These are phyloP conservation scores for Globisporangium nodosum DNA, from an alignment of 352 stramenopile genomes.

Conservation along the genomic window DNA sequence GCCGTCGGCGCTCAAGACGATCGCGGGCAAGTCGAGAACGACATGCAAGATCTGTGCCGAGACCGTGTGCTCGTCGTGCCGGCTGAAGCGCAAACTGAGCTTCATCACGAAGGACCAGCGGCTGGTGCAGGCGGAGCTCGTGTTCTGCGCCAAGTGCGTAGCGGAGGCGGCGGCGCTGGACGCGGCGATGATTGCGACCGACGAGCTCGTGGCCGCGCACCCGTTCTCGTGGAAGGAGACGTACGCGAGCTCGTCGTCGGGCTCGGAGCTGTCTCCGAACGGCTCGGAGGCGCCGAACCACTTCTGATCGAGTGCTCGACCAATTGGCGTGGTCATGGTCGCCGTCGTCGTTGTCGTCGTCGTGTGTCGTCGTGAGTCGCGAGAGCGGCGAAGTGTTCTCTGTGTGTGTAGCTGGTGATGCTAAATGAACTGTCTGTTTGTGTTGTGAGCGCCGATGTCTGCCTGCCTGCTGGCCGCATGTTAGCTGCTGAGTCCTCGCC, in stretches of 20 bases:
- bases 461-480: too few species aligned
- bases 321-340: too few species aligned
- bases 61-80: conserved; percentile 29
- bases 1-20: conserved; percentile 10
- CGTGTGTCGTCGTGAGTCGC: too few species aligned
- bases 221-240: conserved; percentile 7
- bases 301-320: too few species aligned
- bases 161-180: conserved; percentile 26
- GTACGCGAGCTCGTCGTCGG: conserved; percentile 8
- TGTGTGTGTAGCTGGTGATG: too few species aligned
- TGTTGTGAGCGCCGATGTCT: too few species aligned
- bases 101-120: conserved; percentile 32
- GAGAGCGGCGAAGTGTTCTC: too few species aligned
- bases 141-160: conserved; percentile 32
- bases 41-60: conserved; percentile 34
- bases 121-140: conserved; percentile 29
- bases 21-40: conserved; percentile 15
- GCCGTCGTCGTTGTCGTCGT: too few species aligned
- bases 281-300: neutral
- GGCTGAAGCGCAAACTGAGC: conserved; percentile 24
- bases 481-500: too few species aligned
- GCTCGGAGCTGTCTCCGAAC: conserved; percentile 9
- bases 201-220: conserved; percentile 24
- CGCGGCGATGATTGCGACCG: conserved; percentile 19
- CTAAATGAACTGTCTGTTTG: too few species aligned